A percentile compares a stretch with the other conserved stretches of the same genome.
Conservation (phyloP, 2,329 filamentous ascomycete genomes). For the Microsporum ferrugineum region DNA sequence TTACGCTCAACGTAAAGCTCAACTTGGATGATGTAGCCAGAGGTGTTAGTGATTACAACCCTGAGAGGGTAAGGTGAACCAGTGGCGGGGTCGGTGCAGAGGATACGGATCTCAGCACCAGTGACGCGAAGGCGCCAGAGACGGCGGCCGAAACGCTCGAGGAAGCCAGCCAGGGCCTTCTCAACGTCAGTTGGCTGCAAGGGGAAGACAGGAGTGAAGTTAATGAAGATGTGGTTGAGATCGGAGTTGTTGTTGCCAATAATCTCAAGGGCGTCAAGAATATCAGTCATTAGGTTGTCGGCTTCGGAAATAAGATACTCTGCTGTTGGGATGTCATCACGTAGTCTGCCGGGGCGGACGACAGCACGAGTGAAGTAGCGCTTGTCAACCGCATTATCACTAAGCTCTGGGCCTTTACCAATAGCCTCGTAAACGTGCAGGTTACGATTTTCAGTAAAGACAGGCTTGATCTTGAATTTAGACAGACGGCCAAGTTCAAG, state of each 20-base stretch:
- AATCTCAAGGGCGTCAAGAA: constrained; percentile 93
- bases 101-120: constrained; percentile 94
- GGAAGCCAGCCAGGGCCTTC: constrained; percentile 83
- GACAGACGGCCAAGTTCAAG: constrained; percentile 85
- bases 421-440: constrained; percentile 97
- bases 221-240: constrained; percentile 99
- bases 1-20: constrained; percentile 97
- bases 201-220: constrained; percentile 95
- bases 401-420: constrained; percentile 76
- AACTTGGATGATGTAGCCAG: constrained; percentile 92
- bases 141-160: constrained; percentile 89
- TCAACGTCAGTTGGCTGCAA: constrained; percentile 82
- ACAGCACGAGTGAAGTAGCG: constrained; percentile 96
- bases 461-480: constrained; percentile 96
- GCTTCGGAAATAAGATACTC: constrained; percentile 98
- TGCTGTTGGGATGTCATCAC: constrained; percentile 95
- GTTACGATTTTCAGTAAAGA: constrained; percentile 98
- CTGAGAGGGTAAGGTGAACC: constrained; percentile 82
- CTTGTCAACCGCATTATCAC: constrained; percentile 60
- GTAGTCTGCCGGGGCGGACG: constrained; percentile 82
- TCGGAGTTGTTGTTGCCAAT: constrained; percentile 99
- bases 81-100: constrained; percentile 82
- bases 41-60: constrained; percentile 96
- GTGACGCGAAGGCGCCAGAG: constrained; percentile 95
- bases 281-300: constrained; percentile 92